Base-by-base conservation (phyloP, 78 protist genomes). In the Dictyostelium intermedium region DNA sequence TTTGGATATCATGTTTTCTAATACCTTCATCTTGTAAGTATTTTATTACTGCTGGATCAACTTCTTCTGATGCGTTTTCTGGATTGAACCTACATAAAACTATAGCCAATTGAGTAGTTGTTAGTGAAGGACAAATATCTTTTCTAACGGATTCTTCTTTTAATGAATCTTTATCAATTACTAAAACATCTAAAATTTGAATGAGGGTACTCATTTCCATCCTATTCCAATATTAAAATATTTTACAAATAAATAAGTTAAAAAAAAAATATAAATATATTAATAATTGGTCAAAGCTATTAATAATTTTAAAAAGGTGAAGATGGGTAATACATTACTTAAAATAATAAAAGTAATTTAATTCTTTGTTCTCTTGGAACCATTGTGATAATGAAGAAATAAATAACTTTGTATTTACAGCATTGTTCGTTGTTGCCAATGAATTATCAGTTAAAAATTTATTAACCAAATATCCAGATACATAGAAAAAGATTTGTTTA, bases 401-500 rank as follows among this genome's bases (percentile, higher is more conserved):
- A 5, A 89, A 66, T 79, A 89, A 3, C 81, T 89, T 89, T 14
- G 74, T 32, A 89, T 89, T 89, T 1, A 89, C 74, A 3, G 87
- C 94, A 11, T 60, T 37, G 1, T 43, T 78, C 3, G 87, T 81
- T 18, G 39, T 80, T 10, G 87, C 72, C 7, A 81, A 11, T 16
- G 30, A 30, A 30, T 53, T 34, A 13, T 89, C 79, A 1, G 53
- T 27, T 14, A 80, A 70, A 47, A 80, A 89, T 35, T 53, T 60
- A 25, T 89, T 89, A 5, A 53, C 70, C 5, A 63, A 70, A 20
- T 50, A 80, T 20, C 82, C 81, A 23, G 47, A 16, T 0, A 73
- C 82, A n/a, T 89, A 89, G 27, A 23, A 89, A 76, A 89, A 89
- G 3, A 89, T 69, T 25, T 89, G 94, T 89, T 89, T 89, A 45